Conservation (phyloP, 2,329 filamentous ascomycete species). For the Neonectria magnoliae region DNA sequence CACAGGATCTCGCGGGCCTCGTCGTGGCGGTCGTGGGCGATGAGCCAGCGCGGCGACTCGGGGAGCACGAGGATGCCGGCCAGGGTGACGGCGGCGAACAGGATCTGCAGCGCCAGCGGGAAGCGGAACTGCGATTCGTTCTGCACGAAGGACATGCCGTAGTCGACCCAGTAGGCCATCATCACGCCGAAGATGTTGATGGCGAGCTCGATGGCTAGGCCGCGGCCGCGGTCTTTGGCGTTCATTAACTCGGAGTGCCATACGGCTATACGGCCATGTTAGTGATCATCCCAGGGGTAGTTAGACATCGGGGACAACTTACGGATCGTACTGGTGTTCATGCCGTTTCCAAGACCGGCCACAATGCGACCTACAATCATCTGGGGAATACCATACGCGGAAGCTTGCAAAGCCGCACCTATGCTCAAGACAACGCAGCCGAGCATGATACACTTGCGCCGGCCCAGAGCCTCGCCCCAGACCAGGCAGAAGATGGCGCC, state of each 20-base stretch:
- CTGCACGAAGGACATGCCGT: conserved; percentile 49
- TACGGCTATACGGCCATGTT: conserved; percentile 34
- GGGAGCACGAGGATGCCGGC: conserved; percentile 49
- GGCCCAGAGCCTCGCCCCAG: conserved; percentile 57
- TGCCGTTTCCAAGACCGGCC: conserved; percentile 56
- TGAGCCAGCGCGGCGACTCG: conserved; percentile 57
- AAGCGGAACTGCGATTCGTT: conserved; percentile 55
- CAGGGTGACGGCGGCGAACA: conserved; percentile 51
- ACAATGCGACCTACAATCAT: conserved; percentile 57
- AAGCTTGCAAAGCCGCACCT: conserved; percentile 55
- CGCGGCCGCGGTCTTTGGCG: conserved; percentile 49
- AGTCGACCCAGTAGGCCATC: conserved; percentile 50
- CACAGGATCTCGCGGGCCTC: conserved; percentile 52
- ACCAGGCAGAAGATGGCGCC: conserved; percentile 53
- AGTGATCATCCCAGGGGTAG: neutral
- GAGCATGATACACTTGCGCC: conserved; percentile 52
- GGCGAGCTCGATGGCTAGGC: conserved; percentile 44
- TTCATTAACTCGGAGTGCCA: conserved; percentile 57
- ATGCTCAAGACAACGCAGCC: conserved; percentile 54
- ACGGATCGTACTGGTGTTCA: conserved; percentile 60
- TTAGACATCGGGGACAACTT: conserved; percentile 24
- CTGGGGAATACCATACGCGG: conserved; percentile 51
- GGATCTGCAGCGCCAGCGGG: conserved; percentile 56
- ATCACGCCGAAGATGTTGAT: conserved; percentile 53
- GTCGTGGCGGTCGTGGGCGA: conserved; percentile 53